These are phyloP conservation scores for Starmerella stellata DNA, from an alignment of 805 yeast species.

Conservation along the genomic window DNA sequence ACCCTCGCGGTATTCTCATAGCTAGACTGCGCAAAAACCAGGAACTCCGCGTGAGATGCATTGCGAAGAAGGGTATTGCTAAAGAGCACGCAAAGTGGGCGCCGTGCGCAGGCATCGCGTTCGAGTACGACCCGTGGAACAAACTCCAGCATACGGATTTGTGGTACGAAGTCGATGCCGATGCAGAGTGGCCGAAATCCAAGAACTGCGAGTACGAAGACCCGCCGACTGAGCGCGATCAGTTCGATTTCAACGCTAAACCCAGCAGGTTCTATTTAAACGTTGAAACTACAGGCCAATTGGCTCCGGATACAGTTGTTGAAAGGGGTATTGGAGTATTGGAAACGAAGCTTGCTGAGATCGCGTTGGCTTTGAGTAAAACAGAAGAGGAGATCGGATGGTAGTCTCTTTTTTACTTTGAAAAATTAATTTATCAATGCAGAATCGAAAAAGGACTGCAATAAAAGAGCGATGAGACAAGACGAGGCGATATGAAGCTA, in stretches of 20 bases:
- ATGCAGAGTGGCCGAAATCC: conserved; percentile 82
- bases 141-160: conserved; percentile 86
- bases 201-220: conserved; percentile 91
- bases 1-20: conserved; percentile 51
- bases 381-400: conserved; percentile 17
- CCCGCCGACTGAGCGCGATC: conserved; percentile 72
- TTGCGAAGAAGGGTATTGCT: conserved; percentile 93
- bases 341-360: conserved; percentile 79
- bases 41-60: conserved; percentile 72
- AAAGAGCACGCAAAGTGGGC: conserved; percentile 99
- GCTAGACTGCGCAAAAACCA: conserved; percentile 86
- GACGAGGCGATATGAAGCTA: no score
- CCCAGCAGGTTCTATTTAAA: conserved; percentile 72
- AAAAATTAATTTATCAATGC: neutral
- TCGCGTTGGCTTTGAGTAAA: conserved; percentile 43
- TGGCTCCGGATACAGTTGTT: conserved; percentile 79
- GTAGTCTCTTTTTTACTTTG: conserved; percentile 2
- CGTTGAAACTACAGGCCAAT: conserved; percentile 80
- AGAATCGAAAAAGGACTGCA: no score
- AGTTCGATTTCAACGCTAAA: conserved; percentile 65
- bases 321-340: conserved; percentile 65
- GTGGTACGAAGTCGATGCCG: conserved; percentile 86
- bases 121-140: conserved; percentile 98
- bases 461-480: no score
- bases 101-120: conserved; percentile 87